These are phyloP conservation scores for Backusella sp. DNA, from an alignment of 192 early-diverging fungal genomes.

Conservation along the genomic window DNA sequence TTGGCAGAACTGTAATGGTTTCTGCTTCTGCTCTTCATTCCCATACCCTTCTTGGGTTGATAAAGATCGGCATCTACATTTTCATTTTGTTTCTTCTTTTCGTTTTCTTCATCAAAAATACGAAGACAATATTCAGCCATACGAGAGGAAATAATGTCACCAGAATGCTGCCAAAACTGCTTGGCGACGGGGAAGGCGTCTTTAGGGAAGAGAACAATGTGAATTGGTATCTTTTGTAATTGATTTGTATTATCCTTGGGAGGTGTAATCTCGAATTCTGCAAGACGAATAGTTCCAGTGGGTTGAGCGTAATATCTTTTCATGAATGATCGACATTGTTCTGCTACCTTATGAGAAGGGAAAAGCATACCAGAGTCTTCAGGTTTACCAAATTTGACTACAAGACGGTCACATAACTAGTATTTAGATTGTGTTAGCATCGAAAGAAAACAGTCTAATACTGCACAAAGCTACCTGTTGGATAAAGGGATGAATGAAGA, in stretches of 20 bases:
- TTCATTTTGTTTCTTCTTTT: slow-evolving; percentile 35
- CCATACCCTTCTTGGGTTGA: slow-evolving; percentile 12
- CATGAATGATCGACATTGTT: slow-evolving; percentile 68
- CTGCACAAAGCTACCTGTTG: slow-evolving; percentile 52
- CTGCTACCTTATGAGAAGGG: slow-evolving; percentile 64
- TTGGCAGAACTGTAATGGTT: slow-evolving; percentile 2
- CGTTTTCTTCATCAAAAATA: slow-evolving; percentile 50
- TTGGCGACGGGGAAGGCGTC: slow-evolving; percentile 75
- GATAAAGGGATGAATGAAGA: slow-evolving; percentile 79
- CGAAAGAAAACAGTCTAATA: not conserved
- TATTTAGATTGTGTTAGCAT: not conserved
- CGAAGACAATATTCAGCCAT: slow-evolving; percentile 82
- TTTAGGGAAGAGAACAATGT: slow-evolving; percentile 76
- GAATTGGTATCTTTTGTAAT: slow-evolving; percentile 44
- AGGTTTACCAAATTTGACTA: slow-evolving; percentile 62
- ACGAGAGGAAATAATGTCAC: slow-evolving; percentile 85
- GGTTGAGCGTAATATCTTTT: slow-evolving; percentile 39
- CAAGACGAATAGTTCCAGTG: slow-evolving; percentile 49
- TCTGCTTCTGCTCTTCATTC: slow-evolving; percentile 14
- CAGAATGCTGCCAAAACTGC: slow-evolving; percentile 95
- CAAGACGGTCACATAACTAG: slow-evolving; percentile 39
- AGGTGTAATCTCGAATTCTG: slow-evolving; percentile 61
- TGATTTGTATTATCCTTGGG: slow-evolving; percentile 42
- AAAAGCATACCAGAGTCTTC: slow-evolving; percentile 73
- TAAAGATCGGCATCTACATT: slow-evolving; percentile 21